Evolutionary conservation across 2,329 filamentous ascomycete genomes (phyloP).

Genomic region (Cladorrhinum sp.): DNA sequence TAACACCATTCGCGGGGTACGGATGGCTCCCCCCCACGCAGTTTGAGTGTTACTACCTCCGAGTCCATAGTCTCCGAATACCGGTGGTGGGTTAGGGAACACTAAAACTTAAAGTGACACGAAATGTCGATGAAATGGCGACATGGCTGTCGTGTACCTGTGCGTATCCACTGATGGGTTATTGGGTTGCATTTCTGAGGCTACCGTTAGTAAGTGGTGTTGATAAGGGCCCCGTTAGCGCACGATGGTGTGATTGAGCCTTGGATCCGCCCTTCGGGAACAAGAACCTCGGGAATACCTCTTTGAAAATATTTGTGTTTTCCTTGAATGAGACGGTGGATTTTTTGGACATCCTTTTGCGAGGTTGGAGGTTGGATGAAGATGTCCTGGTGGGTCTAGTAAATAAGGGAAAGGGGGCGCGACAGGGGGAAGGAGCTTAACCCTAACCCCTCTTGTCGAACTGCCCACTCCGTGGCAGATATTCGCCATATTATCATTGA

Average conservation of each 20-base stretch:
- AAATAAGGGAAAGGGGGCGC: background rate
- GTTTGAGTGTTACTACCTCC: background rate
- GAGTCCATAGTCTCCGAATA: conserved; percentile 6
- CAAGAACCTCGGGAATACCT: background rate
- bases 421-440: background rate
- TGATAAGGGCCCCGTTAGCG: background rate
- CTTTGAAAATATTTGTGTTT: background rate
- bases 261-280: background rate
- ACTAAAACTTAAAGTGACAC: conserved; percentile 7
- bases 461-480: background rate
- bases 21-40: background rate
- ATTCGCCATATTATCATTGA: background rate
- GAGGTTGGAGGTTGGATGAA: background rate
- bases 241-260: conserved; percentile 8
- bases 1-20: conserved; percentile 17
- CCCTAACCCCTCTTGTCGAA: background rate
- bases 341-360: background rate
- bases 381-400: background rate
- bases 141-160: conserved; percentile 6
- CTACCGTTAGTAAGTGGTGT: background rate
- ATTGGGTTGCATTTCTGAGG: background rate
- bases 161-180: background rate
- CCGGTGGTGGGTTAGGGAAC: background rate
- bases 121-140: conserved; percentile 10
- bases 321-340: background rate